A percentile compares a stretch with the other conserved stretches of the same genome.
phyloP scores from a whole-genome alignment of 2,329 filamentous ascomycete genomes.

The Exophiala spinifera region DNA sequence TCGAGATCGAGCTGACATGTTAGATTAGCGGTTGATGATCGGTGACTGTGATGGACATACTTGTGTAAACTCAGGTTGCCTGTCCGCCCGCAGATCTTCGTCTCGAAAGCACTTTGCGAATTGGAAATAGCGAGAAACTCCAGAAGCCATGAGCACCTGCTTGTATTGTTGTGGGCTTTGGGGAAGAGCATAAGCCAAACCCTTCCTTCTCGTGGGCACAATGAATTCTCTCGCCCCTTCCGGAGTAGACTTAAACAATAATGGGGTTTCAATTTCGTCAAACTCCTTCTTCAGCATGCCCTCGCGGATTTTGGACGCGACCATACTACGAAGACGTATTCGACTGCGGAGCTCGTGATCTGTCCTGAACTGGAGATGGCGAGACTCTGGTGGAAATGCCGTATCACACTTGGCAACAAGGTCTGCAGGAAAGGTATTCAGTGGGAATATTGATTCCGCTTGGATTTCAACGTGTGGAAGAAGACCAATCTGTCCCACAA shows the following conservation, averaged over 20 bases:
- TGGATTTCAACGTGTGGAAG: slow-evolving; percentile 55
- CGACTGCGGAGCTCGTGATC: slow-evolving; percentile 64
- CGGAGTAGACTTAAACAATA: slow-evolving; percentile 95
- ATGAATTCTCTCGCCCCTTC: slow-evolving; percentile 94
- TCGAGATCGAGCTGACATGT: slow-evolving; percentile 76
- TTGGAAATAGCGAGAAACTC: slow-evolving; percentile 79
- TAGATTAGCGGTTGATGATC: neutral
- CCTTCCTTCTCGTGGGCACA: slow-evolving; percentile 75
- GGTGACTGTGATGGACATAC: slow-evolving; percentile 41
- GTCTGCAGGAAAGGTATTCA: slow-evolving; percentile 72
- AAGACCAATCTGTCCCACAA: slow-evolving; percentile 26
- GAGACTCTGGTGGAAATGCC: slow-evolving; percentile 68
- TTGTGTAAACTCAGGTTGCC: slow-evolving; percentile 96
- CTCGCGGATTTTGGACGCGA: slow-evolving; percentile 53
- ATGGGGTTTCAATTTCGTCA: slow-evolving; percentile 81
- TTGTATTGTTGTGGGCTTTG: slow-evolving; percentile 99
- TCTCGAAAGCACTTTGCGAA: slow-evolving; percentile 94
- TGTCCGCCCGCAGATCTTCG: slow-evolving; percentile 85
- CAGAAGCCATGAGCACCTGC: slow-evolving; percentile 92
- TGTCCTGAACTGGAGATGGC: slow-evolving; percentile 82
- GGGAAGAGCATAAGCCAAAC: slow-evolving; percentile 81
- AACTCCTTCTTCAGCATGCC: slow-evolving; percentile 60
- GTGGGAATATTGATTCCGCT: slow-evolving; percentile 59
- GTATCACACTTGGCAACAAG: slow-evolving; percentile 74
- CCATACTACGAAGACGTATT: slow-evolving; percentile 65